Percentiles rank a stretch among this genome's conserved stretches.
phyloP scores from a whole-genome alignment of 2,329 filamentous ascomycete genomes.

The Rhynchosporium graminicola region DNA sequence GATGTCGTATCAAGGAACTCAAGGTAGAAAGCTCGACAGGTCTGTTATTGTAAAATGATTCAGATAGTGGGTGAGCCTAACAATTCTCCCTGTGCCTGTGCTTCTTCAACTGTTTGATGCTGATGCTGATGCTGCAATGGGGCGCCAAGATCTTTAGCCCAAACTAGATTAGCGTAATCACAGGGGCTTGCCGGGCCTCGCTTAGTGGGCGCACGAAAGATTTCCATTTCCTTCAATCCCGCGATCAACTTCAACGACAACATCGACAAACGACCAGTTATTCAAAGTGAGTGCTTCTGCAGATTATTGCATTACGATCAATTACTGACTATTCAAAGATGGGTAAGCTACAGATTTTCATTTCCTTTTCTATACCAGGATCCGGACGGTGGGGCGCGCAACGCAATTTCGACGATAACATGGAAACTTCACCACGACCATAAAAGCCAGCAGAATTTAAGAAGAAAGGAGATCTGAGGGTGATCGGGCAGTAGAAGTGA shows the following conservation, averaged over 20 bases:
- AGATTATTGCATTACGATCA: conserved; percentile 30
- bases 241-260: conserved; percentile 31
- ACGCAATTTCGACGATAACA: conserved; percentile 1
- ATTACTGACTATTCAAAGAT: conserved; percentile 50
- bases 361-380: conserved; percentile 22
- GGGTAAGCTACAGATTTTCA: conserved; percentile 55
- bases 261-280: conserved; percentile 45
- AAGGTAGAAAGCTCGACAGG: not conserved
- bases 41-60: not conserved
- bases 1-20: not conserved
- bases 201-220: conserved; percentile 24
- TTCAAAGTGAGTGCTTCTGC: conserved; percentile 50
- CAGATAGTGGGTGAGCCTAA: no score
- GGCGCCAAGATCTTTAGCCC: no score
- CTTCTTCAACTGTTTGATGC: no score
- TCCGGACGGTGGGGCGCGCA: not conserved
- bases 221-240: conserved; percentile 25
- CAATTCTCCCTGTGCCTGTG: no score
- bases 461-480: not conserved
- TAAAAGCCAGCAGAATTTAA: not conserved
- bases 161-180: no score
- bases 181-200: conserved; percentile 16
- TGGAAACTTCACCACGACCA: not conserved
- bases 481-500: not conserved
- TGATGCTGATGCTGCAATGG: no score